Evolutionary conservation across 345 rosid genomes (phyloP), one percentile per base, ranked within the genome.

Genomic region (Aegle marmelos): DNA sequence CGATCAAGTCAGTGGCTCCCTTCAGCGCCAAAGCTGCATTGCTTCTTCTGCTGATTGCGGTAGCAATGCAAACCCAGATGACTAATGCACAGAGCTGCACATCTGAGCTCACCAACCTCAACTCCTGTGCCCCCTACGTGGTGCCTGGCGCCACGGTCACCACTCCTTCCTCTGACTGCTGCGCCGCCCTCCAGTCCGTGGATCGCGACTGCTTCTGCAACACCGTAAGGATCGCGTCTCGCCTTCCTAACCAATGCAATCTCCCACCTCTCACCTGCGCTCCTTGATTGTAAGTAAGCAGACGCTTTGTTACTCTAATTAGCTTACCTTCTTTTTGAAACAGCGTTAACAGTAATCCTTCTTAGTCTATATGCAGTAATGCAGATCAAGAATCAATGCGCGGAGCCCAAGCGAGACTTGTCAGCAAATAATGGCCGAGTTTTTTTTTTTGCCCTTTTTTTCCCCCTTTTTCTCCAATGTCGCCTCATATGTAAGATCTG

Each of bases 201-300:
- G 85, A 88, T 6, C 84, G 72, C 19, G 93, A 91, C 76, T 95
- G 98, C 79, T 81, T 95, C 75, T 93, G 99, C 89, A 92, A 68
- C 94, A 92, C 99, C 50, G 74, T 95, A 57, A 89, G 91, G 66
- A 86, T 95, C 54, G 92, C 93, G 1, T 80, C 93, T 54, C 89
- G 87, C 59, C 95, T 95, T 73, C 98, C 99, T 50, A 74, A 86
- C 61, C 89, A 78, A 11, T 93, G 99, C 91, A 89, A 77, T 76
- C 72, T 93, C 75, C 91, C 95, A 28, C 56, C 94, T 19, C 79
- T 90, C 80, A 53, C 83, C 5, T 95, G 98, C n/a, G 74, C 78
- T 53, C 80, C 62, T 86, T 87, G 83, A 79, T 28, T 3, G 27
- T 5, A 4, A 37, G 56, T 21, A 56, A 14, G 1, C 27, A 5